These are phyloP conservation scores for Lactarius psammicola DNA, from an alignment of 768 basidiomycete genomes.

Conservation along the genomic window DNA sequence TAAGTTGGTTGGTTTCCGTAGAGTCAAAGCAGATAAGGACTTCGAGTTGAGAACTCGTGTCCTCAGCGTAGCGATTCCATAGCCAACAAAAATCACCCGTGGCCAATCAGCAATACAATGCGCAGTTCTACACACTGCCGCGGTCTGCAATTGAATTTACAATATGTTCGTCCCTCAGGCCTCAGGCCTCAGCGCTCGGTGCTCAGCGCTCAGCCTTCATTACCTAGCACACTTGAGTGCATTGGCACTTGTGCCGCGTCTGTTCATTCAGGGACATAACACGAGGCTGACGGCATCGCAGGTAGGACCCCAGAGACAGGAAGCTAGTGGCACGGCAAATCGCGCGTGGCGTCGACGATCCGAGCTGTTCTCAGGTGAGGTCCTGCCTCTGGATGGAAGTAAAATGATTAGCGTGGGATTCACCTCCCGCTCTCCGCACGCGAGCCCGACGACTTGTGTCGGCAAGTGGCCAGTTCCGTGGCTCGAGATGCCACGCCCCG, in stretches of 20 bases:
- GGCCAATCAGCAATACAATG: background rate
- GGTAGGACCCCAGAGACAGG: conserved; percentile 2
- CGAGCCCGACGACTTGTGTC: conserved; percentile 6
- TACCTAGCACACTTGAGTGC: background rate
- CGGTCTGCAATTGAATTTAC: background rate
- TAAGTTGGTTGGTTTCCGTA: background rate
- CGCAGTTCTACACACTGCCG: background rate
- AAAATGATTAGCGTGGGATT: conserved; percentile 12
- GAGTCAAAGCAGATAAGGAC: background rate
- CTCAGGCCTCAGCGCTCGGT: too few relatives aligned
- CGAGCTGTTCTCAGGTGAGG: background rate
- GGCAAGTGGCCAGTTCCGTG: conserved; percentile 4
- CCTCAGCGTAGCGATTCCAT: background rate
- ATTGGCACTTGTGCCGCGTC: background rate
- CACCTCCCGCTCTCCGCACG: conserved; percentile 7
- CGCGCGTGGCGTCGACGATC: conserved; percentile 17
- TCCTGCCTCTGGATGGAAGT: conserved; percentile 3
- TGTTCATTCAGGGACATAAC: background rate
- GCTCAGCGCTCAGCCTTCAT: background rate
- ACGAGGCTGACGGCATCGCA: background rate
- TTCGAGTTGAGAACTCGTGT: background rate
- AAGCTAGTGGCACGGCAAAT: conserved; percentile 13
- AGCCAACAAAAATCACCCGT: background rate
- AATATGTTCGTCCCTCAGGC: background rate
- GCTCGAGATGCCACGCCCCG: conserved; percentile 8